Evolutionary conservation across 345 rosid species (phyloP).

Genomic region (Salix arbutifolia): DNA sequence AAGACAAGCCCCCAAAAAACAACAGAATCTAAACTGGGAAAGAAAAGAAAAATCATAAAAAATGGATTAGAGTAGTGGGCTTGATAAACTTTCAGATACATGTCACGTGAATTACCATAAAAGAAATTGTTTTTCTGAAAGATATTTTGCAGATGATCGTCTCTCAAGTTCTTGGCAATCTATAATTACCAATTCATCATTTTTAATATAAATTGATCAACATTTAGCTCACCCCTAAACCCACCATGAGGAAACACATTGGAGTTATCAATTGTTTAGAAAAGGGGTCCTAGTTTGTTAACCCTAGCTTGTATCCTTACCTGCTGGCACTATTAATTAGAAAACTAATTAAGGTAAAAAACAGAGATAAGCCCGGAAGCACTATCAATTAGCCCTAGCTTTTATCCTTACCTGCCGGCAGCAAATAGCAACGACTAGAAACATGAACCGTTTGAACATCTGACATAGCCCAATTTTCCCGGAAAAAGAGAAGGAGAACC

Average conservation of each 20-base stretch:
- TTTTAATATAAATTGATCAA: not conserved
- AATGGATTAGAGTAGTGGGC: not conserved
- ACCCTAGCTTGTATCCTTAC: too few relatives aligned
- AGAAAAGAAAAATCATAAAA: not conserved
- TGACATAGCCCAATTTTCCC: constrained; percentile 6
- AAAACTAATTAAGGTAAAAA: not conserved
- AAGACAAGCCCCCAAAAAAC: constrained; percentile 18
- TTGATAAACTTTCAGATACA: not conserved
- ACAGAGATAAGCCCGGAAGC: too few relatives aligned
- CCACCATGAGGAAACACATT: not conserved
- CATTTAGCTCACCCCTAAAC: not conserved
- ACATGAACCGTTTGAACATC: not conserved
- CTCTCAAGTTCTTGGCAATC: not conserved
- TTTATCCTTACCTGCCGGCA: not conserved
- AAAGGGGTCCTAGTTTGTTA: not conserved
- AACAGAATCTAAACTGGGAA: not conserved
- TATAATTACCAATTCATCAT: too few relatives aligned
- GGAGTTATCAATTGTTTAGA: not conserved
- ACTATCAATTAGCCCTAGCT: not conserved
- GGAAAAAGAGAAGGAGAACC: not conserved
- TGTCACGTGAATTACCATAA: too few relatives aligned
- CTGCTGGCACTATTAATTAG: too few relatives aligned
- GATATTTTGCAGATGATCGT: not conserved
- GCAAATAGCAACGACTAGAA: not conserved
- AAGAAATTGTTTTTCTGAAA: too few relatives aligned